Evolutionary conservation across 139 green algal genomes (phyloP).

Genomic region (Chlamydomonas incerta): DNA sequence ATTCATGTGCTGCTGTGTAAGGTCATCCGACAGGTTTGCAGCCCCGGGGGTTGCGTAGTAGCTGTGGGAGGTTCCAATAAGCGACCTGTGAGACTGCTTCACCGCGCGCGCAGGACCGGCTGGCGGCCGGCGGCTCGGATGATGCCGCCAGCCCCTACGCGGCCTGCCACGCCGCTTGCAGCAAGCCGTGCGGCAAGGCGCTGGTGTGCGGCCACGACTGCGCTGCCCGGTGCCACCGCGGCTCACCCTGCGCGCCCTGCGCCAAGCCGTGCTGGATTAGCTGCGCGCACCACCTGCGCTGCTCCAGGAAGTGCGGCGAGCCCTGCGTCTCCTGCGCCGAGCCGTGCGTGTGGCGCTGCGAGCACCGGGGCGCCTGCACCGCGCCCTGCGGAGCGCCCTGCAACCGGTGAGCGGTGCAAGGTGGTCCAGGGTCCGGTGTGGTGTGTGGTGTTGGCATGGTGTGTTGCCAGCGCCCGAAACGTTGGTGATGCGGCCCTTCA

Average conservation of each 20-base stretch:
- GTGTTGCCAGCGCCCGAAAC: no score
- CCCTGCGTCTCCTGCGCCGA: slow-evolving; percentile 67
- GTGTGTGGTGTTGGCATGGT: neutral
- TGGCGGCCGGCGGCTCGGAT: neutral
- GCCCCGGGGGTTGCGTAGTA: no score
- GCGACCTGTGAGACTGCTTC: no score
- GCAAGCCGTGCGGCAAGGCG: neutral
- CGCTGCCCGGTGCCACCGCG: slow-evolving; percentile 32
- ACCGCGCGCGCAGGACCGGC: neutral
- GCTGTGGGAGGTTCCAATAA: no score
- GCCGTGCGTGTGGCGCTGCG: slow-evolving; percentile 72
- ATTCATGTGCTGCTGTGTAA: no score
- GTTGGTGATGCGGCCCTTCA: no score
- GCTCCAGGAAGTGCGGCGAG: slow-evolving; percentile 53
- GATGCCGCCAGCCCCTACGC: neutral
- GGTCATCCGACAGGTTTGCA: no score
- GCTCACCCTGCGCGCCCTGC: slow-evolving; percentile 47
- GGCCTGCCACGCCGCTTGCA: slow-evolving; percentile 5
- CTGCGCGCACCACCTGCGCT: slow-evolving; percentile 53
- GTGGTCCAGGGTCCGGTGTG: no score
- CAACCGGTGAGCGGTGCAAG: slow-evolving; percentile 35
- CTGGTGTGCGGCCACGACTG: slow-evolving; percentile 52
- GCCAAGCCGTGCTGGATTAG: slow-evolving; percentile 35
- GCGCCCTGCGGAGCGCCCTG: slow-evolving; percentile 78
- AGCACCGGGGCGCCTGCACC: slow-evolving; percentile 66